Base-by-base conservation (phyloP, 495 filamentous ascomycete genomes). In the Hapsidospora chrysogenum region DNA sequence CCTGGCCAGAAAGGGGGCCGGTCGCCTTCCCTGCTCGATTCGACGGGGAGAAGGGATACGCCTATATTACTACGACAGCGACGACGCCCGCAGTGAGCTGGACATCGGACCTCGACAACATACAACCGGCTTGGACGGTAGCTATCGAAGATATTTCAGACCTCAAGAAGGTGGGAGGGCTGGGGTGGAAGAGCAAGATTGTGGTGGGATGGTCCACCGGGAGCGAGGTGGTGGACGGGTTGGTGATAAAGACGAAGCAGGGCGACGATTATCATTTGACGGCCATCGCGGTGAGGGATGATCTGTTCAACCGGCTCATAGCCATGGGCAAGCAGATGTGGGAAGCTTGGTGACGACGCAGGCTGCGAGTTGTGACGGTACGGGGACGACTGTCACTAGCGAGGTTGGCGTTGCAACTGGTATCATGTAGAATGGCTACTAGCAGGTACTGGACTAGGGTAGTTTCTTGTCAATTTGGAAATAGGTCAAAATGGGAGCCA, bases 151-250 rank as follows among this genome's bases (percentile, higher is more conserved):
- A 68, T 20, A 61, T 70, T 17, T 39, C 38, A 2, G 81, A 89
- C 45, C 41, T 94, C 34, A 77, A 75, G 54, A 92, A 92, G 60
- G 60, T 84, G 2, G 85, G 83, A 8, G 83, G 85, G 0, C 62
- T 86, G 39, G 85, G 85, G 1, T 93, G 83, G 84, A 92, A 92
- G 57, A 73, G 75, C 7, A 89, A 85, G 57, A 50, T 89, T 18
- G 71, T 86, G 18, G 74, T 87, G n/a, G 81, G 79, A 9, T 83
- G 82, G 80, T 73, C 77, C 2, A 63, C 80, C 36, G 76, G 74
- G 2, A 66, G 76, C 39, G 77, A 87, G 51, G 72, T 87, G 27
- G 71, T 74, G 0, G 84, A 87, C 64, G 83, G 83, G 9, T 39
- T 92, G 46, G 63, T 85, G 42, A 72, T 92, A 46, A 49, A 58